Base-by-base conservation (phyloP, 2,329 filamentous ascomycete species). In the Trichophyton equinum region DNA sequence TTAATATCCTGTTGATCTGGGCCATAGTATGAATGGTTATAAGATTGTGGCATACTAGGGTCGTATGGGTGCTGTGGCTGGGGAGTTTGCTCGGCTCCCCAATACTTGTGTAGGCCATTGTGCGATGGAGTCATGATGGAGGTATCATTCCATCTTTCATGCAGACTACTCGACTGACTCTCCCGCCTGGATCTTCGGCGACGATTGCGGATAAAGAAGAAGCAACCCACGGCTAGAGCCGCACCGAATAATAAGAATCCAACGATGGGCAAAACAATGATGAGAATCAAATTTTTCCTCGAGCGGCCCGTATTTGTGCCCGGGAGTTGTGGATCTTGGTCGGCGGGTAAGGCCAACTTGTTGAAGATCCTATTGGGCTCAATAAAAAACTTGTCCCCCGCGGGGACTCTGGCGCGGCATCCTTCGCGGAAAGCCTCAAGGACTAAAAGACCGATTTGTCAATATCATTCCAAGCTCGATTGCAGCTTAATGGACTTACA, bases 361-460 rank as follows among this genome's bases (percentile, higher is more conserved):
- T 70, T 73, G 67, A 78, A 78, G 56, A 78, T 77, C 42, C 71
- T 65, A 4, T 68, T 65, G 11, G 75, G 70, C 38, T 69, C 67
- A 60, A 78, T 73, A 53, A 72, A 69, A 64, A 78, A 78, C 18
- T 71, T 49, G 5, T 65, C 60, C n/a, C 72, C 73, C 1, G 67
- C 62, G 13, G 66, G 62, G 1, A 74, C 74, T 46, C 67, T 68
- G 63, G 74, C 75, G 58, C 75, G 71, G 64, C 76, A 78, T 59
- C 75, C 74, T 62, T 77, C 75, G 25, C 76, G 74, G 46, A 77
- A 67, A 20, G 76, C 70, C 70, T 78, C 76, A 40, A 78, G 65
- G 65, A 77, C 76, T 78, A 57, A 15, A 30, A 15, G n/a, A 18
- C 30, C 20, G 44, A 53, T 58, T 38, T 47, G 44, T 47, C 6